Evolutionary conservation across 2,329 filamentous ascomycete species (phyloP).

Genomic region (Penicillium verrucosum): DNA sequence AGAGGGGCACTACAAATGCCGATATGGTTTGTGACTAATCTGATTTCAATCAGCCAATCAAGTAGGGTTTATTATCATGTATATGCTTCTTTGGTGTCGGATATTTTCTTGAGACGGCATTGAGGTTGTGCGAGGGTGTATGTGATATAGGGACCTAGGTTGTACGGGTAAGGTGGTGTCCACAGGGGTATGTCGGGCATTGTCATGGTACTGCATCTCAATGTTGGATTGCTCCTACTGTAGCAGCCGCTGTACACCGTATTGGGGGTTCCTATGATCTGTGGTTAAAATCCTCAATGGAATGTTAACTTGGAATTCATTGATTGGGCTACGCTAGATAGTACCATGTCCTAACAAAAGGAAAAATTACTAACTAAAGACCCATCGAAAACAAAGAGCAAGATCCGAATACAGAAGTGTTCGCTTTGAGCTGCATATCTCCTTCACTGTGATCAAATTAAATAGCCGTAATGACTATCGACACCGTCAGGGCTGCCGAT

Average conservation of each 20-base stretch:
- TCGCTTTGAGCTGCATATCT: background rate
- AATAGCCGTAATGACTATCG: background rate
- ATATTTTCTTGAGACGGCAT: background rate
- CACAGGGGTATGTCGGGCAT: background rate
- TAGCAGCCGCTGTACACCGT: background rate
- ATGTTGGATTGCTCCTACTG: background rate
- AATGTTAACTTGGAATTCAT: background rate
- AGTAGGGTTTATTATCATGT: background rate
- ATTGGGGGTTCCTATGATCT: background rate
- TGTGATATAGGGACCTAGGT: background rate
- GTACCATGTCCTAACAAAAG: background rate
- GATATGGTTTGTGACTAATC: background rate
- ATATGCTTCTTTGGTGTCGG: background rate
- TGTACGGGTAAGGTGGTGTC: background rate
- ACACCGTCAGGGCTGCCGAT: background rate
- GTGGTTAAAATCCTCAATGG: background rate
- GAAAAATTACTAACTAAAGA: background rate
- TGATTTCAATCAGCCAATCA: background rate
- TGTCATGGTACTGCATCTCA: background rate
- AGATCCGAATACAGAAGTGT: background rate
- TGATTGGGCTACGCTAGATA: background rate
- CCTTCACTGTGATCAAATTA: background rate
- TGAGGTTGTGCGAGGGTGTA: background rate
- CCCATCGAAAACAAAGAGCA: background rate
- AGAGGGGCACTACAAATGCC: background rate